Evolutionary conservation across 139 green algal genomes (phyloP), one percentile per base, ranked within the genome.

Genomic region (Astrephomene gubernaculifera): DNA sequence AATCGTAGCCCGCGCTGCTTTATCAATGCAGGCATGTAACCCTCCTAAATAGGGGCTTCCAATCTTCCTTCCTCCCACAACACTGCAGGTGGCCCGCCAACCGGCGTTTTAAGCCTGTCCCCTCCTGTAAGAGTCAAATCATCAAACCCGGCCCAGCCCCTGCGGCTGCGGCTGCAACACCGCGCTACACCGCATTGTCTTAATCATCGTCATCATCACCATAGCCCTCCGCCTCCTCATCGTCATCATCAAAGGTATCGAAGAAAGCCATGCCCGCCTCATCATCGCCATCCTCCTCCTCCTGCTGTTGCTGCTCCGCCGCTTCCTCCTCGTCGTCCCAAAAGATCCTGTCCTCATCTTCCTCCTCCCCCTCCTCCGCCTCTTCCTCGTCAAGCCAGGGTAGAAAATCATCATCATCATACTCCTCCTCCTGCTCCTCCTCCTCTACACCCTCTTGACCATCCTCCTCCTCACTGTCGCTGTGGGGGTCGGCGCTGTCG

Each of bases 351-450:
- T 19, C 12, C 29, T 41, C 63, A 39, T 6, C 63, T n/a, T 9
- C 63, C 63, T 9, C n/a, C 63, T 41, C 6, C 63, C n/a, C 63
- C 63, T 70, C 63, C 29, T 43, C n/a, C 29, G 57, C 57, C 19
- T 8, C 63, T 21, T 41, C 61, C 61, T 33, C 68, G 25, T 35
- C 12, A 57, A 57, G 49, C 12, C 49, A 57, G n/a, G n/a, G n/a
- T n/a, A n/a, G n/a, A n/a, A n/a, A n/a, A n/a, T n/a, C n/a, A n/a
- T n/a, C n/a, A n/a, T n/a, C n/a, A n/a, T n/a, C n/a, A n/a, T n/a
- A n/a, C n/a, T 57, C 49, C 57, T 65, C 14, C 68, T 54, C 36
- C 68, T 54, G 33, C n/a, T 72, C 65, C 65, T 72, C 65, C 22
- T 72, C 35, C 36, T 31, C 19, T 2, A 7, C 19, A 3, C 27